Conservation (phyloP, 208 protist genomes). For the Acanthamoeba royreba region DNA sequence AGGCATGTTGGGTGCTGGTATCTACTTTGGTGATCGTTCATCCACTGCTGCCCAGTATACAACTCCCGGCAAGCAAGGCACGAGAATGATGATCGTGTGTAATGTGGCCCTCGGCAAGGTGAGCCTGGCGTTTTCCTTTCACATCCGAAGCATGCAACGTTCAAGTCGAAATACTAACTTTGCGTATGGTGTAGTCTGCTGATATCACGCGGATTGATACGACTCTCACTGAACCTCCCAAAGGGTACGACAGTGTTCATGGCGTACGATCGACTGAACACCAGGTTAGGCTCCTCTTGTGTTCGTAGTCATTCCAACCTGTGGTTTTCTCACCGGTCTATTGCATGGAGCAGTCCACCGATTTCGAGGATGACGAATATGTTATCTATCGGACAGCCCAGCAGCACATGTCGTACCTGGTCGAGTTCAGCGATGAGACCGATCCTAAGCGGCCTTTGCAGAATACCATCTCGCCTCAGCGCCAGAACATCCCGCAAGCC, state of each 20-base stretch:
- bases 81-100: conserved; percentile 3
- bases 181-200: background rate
- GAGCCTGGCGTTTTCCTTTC: conserved; percentile 13
- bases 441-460: background rate
- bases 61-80: background rate
- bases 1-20: conserved; percentile 54
- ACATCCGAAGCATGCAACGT: background rate
- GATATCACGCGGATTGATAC: background rate
- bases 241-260: conserved; percentile 59
- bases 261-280: background rate
- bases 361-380: conserved; percentile 62
- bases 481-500: background rate
- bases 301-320: background rate
- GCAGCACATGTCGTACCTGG: conserved; percentile 62
- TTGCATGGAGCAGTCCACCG: background rate
- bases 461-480: background rate
- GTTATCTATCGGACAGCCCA: conserved; percentile 57
- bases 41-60: conserved; percentile 37
- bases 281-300: too few species aligned
- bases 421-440: conserved; percentile 33
- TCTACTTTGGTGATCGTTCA: conserved; percentile 54
- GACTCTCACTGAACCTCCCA: background rate
- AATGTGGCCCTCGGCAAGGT: conserved; percentile 51
- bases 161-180: background rate
- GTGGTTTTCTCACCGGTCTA: too few species aligned